phyloP scores from a whole-genome alignment of 2,329 filamentous ascomycete species.

The Phoma sp. region DNA sequence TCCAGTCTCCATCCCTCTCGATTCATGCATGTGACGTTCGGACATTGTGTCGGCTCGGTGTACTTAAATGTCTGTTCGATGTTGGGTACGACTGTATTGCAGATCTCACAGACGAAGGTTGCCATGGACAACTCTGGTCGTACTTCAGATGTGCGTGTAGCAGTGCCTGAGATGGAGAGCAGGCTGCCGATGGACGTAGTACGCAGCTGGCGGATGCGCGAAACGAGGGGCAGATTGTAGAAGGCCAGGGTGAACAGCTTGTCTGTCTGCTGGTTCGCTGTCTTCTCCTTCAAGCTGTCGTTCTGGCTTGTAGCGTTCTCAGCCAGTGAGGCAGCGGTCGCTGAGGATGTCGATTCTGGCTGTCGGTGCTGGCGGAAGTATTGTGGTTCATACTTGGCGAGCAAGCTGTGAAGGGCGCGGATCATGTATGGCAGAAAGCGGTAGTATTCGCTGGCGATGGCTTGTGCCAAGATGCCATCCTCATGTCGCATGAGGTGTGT shows the following conservation, averaged over 20 bases:
- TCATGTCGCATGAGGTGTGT: constrained; percentile 80
- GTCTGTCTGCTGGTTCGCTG: constrained; percentile 92
- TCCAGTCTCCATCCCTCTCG: constrained; percentile 95
- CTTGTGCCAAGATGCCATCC: constrained; percentile 82
- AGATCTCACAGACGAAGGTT: constrained; percentile 90
- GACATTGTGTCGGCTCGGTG: constrained; percentile 95
- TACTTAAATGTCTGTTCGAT: constrained; percentile 98
- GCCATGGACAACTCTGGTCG: constrained; percentile 90
- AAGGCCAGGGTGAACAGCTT: constrained; percentile 94
- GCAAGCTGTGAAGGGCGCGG: constrained; percentile 87
- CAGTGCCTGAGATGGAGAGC: constrained; percentile 94
- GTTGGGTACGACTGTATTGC: constrained; percentile 83
- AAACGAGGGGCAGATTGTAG: constrained; percentile 89
- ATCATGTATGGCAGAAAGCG: constrained; percentile 93
- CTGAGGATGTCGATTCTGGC: constrained; percentile 75
- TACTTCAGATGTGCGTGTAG: constrained; percentile 96
- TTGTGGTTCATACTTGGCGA: constrained; percentile 90
- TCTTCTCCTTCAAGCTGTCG: constrained; percentile 70
- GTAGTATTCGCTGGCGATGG: constrained; percentile 90
- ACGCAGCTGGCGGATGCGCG: constrained; percentile 82
- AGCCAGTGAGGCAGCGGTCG: constrained; percentile 69
- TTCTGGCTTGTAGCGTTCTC: constrained; percentile 66
- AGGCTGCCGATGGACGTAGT: constrained; percentile 92
- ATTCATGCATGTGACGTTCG: constrained; percentile 86
- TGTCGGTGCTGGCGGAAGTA: constrained; percentile 95